A percentile compares a stretch with the other conserved stretches of the same genome.
Conservation (phyloP, 441 rosid species). For the Kokia cookei region DNA sequence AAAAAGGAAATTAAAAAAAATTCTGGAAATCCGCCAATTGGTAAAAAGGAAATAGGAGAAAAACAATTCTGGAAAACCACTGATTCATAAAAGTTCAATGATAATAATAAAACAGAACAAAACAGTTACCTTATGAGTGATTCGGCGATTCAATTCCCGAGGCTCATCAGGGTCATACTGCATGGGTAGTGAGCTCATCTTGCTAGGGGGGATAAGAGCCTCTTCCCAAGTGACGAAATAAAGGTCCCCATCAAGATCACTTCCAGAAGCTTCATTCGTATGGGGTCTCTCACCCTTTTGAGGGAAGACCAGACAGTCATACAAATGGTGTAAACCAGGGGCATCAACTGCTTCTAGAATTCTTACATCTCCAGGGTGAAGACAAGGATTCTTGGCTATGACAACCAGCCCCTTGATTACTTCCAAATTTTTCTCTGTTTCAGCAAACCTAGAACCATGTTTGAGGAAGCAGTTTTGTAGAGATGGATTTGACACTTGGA, state of each 20-base stretch:
- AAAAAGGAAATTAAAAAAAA: not conserved
- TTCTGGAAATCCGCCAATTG: not conserved
- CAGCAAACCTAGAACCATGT: slow-evolving; percentile 68
- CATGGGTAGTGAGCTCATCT: slow-evolving; percentile 71
- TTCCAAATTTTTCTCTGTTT: slow-evolving; percentile 46
- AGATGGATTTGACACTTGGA: slow-evolving; percentile 75
- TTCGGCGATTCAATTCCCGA: slow-evolving; percentile 26
- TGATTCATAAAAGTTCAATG: not conserved
- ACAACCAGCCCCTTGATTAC: slow-evolving; percentile 71
- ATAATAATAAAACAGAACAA: not conserved
- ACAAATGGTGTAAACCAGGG: slow-evolving; percentile 63
- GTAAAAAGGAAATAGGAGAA: not conserved
- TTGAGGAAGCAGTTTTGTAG: slow-evolving; percentile 65
- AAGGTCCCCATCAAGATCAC: slow-evolving; percentile 95
- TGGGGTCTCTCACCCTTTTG: slow-evolving; percentile 93
- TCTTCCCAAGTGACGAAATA: slow-evolving; percentile 93
- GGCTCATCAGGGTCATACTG: slow-evolving; percentile 48
- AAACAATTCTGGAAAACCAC: too few species aligned
- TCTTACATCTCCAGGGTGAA: slow-evolving; percentile 92
- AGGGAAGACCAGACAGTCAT: slow-evolving; percentile 84
- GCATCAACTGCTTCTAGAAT: slow-evolving; percentile 88
- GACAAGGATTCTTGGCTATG: slow-evolving; percentile 90
- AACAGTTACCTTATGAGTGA: slow-evolving; percentile 54
- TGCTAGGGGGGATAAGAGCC: slow-evolving; percentile 76
- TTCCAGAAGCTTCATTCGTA: slow-evolving; percentile 91